Evolutionary conservation across 345 rosid species (phyloP).

Genomic region (Hibiscus mutabilis): DNA sequence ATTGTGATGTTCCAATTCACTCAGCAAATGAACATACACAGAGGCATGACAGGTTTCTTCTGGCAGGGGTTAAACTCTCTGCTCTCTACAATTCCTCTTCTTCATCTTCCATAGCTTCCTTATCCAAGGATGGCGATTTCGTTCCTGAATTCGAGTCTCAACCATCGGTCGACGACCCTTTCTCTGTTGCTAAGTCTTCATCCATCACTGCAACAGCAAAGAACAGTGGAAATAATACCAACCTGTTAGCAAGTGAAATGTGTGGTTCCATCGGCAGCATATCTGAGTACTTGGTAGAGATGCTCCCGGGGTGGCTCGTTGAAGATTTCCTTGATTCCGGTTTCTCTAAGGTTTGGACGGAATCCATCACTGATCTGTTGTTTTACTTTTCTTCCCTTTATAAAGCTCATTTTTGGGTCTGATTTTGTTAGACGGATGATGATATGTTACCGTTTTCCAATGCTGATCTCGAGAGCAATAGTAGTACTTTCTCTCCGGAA

Average conservation of each 20-base stretch:
- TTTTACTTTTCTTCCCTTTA: not conserved
- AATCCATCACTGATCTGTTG: not conserved
- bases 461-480: constrained; percentile 11
- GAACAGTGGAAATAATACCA: constrained; percentile 9
- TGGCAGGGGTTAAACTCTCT: no score
- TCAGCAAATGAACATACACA: no score
- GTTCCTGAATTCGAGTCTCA: no score
- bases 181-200: no score
- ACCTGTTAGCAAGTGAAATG: constrained; percentile 8
- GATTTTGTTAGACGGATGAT: constrained; percentile 41
- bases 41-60: no score
- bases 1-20: no score
- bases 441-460: constrained; percentile 35
- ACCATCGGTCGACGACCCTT: no score
- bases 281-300: constrained; percentile 47
- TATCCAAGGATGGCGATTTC: no score
- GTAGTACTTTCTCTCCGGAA: constrained; percentile 34
- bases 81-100: no score
- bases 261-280: constrained; percentile 48
- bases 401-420: not conserved
- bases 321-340: constrained; percentile 76
- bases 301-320: constrained; percentile 82
- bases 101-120: no score
- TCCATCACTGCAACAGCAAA: not conserved
- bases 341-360: constrained; percentile 55